Evolutionary conservation across 768 basidiomycete species (phyloP).

Genomic region (Xanthoconium stramineum): DNA sequence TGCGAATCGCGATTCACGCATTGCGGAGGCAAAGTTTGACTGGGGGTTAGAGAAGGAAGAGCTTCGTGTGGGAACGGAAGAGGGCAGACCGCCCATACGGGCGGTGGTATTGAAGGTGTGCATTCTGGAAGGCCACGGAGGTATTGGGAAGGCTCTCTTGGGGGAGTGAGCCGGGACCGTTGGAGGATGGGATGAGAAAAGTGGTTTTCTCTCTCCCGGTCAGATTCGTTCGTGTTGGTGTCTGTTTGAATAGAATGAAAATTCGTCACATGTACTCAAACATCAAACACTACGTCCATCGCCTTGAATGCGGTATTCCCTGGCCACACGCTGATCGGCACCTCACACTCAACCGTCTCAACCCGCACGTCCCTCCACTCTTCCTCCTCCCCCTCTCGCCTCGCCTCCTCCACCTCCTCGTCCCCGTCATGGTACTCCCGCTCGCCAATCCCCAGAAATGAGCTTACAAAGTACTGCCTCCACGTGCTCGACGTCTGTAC

Average conservation of each 20-base stretch:
- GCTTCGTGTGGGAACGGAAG: slow-evolving; percentile 60
- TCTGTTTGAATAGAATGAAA: too few relatives aligned
- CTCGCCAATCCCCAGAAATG: slow-evolving; percentile 40
- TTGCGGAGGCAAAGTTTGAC: slow-evolving; percentile 55
- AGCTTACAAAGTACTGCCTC: slow-evolving; percentile 41
- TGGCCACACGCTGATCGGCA: slow-evolving; percentile 84
- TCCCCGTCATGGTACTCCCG: slow-evolving; percentile 59
- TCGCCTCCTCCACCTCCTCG: slow-evolving; percentile 30
- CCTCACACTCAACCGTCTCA: slow-evolving; percentile 93
- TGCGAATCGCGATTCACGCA: slow-evolving; percentile 67
- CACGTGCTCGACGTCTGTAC: slow-evolving; percentile 21
- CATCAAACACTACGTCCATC: slow-evolving; percentile 73
- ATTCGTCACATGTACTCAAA: slow-evolving; percentile 32
- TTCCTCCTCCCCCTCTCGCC: slow-evolving; percentile 46
- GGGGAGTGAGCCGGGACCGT: slow-evolving; percentile 7
- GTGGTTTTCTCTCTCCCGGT: slow-evolving; percentile 54
- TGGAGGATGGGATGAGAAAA: slow-evolving; percentile 41
- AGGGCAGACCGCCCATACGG: slow-evolving; percentile 24
- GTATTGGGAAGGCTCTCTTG: slow-evolving; percentile 62
- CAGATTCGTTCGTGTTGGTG: too few relatives aligned
- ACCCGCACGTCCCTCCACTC: slow-evolving; percentile 66
- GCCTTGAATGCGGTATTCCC: slow-evolving; percentile 87
- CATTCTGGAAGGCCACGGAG: slow-evolving; percentile 29
- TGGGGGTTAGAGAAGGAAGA: slow-evolving; percentile 66
- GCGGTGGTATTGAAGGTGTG: slow-evolving; percentile 41